A percentile compares a stretch with the other conserved stretches of the same genome.
Conservation (phyloP, 2,329 filamentous ascomycete genomes). For the Aspergillus niger region DNA sequence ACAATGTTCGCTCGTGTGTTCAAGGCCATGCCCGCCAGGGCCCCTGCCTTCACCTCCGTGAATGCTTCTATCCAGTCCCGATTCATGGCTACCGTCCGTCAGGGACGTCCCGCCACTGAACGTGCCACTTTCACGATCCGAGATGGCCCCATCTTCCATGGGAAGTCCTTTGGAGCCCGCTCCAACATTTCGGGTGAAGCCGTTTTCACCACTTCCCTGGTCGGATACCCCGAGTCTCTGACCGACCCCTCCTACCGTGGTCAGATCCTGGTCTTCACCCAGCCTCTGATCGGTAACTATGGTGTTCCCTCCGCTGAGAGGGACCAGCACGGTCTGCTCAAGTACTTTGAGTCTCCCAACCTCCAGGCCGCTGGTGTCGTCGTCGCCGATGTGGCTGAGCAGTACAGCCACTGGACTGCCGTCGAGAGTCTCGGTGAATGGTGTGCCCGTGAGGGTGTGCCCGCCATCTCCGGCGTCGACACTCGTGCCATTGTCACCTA, state of each 20-base stretch:
- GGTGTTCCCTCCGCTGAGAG: conserved; percentile 85
- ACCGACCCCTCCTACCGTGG: conserved; percentile 69
- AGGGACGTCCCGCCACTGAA: conserved; percentile 70
- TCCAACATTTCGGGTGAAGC: conserved; percentile 97
- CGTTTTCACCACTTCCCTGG: conserved; percentile 96
- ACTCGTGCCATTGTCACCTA: conserved; percentile 95
- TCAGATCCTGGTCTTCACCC: conserved; percentile 97
- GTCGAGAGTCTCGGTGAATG: conserved; percentile 90
- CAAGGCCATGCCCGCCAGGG: conserved; percentile 54
- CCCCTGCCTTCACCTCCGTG: conserved; percentile 47
- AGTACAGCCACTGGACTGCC: conserved; percentile 98
- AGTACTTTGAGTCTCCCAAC: conserved; percentile 98
- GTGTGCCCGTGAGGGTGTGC: conserved; percentile 95
- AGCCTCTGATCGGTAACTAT: conserved; percentile 97
- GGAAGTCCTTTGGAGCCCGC: conserved; percentile 94
- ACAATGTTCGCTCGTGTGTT: conserved; percentile 59
- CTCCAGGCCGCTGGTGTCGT: conserved; percentile 96
- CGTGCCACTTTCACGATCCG: conserved; percentile 93
- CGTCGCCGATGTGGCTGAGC: conserved; percentile 87
- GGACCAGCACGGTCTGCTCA: conserved; percentile 86
- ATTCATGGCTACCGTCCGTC: conserved; percentile 68
- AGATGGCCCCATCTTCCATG: conserved; percentile 93
- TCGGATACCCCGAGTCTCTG: conserved; percentile 92
- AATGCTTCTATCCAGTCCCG: conserved; percentile 41
- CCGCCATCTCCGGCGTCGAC: conserved; percentile 94